These are phyloP conservation scores for Vaccinium corymbosum DNA, from an alignment of 148 eudicot genomes.

Conservation along the genomic window DNA sequence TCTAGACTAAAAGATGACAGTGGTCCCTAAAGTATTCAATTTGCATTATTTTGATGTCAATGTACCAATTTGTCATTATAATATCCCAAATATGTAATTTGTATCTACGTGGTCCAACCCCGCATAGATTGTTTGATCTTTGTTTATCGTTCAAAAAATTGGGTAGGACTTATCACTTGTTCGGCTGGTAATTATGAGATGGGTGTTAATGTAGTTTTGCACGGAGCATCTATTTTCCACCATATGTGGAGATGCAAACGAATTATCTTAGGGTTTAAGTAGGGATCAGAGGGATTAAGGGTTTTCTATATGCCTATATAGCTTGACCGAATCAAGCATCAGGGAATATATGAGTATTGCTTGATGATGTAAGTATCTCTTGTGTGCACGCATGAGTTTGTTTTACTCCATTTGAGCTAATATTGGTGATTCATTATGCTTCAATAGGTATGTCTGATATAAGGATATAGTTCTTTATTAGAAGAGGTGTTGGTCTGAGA, in stretches of 20 bases:
- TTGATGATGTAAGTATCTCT: not conserved
- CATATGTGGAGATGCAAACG: not conserved
- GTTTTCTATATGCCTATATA: not conserved
- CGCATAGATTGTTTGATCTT: not conserved
- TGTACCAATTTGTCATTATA: not conserved
- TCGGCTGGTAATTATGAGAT: not conserved
- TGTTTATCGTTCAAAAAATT: not conserved
- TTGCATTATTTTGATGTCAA: not conserved
- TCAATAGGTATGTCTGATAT: not conserved
- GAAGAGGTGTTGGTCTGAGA: not conserved
- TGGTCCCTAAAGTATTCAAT: not conserved
- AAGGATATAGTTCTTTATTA: not conserved
- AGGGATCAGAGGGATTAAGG: not conserved
- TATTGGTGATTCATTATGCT: not conserved
- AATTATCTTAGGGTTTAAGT: not conserved
- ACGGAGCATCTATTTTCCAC: not conserved
- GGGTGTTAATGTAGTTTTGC: not conserved
- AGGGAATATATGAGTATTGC: not conserved
- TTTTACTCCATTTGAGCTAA: not conserved
- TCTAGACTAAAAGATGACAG: constrained; percentile 3
- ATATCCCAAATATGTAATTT: not conserved
- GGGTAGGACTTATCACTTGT: too few relatives aligned
- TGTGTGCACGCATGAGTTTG: not conserved
- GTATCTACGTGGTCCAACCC: not conserved
- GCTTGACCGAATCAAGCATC: not conserved